Conservation (phyloP, 2,329 filamentous ascomycete genomes). For the Elsinoe perseae region DNA sequence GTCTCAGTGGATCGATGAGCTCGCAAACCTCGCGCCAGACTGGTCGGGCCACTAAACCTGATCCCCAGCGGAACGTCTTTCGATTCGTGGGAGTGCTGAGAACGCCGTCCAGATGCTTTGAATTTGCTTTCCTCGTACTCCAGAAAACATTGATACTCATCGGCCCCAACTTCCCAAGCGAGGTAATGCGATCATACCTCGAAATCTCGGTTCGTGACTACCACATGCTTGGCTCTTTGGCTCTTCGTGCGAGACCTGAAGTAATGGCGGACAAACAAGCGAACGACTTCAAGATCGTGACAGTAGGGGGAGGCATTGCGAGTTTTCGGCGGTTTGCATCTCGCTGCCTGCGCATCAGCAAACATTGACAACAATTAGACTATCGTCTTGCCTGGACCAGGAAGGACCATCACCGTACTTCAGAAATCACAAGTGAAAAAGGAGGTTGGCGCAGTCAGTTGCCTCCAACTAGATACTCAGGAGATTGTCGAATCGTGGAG, state of each 20-base stretch:
- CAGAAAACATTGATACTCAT: too few species aligned
- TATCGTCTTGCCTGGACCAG: slow-evolving; percentile 30
- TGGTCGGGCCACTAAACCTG: neutral
- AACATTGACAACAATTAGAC: slow-evolving; percentile 21
- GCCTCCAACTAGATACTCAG: slow-evolving; percentile 37
- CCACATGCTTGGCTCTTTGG: neutral
- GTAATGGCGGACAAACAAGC: neutral
- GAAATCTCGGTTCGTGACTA: neutral
- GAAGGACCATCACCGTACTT: slow-evolving; percentile 27
- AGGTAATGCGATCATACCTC: too few species aligned
- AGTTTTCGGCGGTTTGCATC: slow-evolving; percentile 25
- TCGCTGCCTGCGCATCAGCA: neutral
- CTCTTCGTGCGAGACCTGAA: slow-evolving; percentile 2
- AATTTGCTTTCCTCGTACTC: neutral
- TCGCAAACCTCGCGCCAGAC: neutral
- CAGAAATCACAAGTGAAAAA: slow-evolving; percentile 26
- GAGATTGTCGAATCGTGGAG: slow-evolving; percentile 31
- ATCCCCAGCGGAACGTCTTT: neutral
- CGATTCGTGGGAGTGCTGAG: neutral
- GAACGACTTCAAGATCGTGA: slow-evolving; percentile 28
- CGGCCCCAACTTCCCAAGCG: too few species aligned
- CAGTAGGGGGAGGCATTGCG: slow-evolving; percentile 29
- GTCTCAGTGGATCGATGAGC: neutral
- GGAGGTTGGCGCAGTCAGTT: slow-evolving; percentile 38
- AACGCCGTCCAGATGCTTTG: neutral